Evolutionary conservation across 2,329 filamentous ascomycete species (phyloP).

Genomic region (Exophiala sp.): DNA sequence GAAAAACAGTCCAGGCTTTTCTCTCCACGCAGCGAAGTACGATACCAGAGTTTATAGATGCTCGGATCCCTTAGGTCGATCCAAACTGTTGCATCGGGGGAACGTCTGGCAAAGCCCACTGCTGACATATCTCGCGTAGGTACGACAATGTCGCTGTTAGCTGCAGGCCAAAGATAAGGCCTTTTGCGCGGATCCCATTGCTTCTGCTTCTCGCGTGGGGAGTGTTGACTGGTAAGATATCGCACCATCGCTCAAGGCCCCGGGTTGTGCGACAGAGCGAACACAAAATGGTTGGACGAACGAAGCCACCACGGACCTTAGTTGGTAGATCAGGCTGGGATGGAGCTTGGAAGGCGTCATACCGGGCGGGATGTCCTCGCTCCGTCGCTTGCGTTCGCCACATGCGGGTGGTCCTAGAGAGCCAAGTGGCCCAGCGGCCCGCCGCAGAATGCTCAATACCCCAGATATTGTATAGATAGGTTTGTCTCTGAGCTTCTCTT

Average conservation of each 20-base stretch:
- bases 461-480: no score
- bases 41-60: no score
- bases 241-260: constrained; percentile 1
- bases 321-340: background rate
- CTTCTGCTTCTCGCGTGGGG: background rate
- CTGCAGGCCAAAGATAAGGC: no score
- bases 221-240: constrained; percentile 4
- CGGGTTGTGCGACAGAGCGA: background rate
- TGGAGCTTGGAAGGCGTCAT: background rate
- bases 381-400: background rate
- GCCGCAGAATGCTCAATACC: no score
- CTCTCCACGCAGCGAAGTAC: no score
- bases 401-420: background rate
- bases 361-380: background rate
- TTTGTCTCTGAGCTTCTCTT: background rate
- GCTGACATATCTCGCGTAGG: no score
- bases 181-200: background rate
- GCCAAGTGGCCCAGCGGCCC: no score
- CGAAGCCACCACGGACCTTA: background rate
- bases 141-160: no score
- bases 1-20: background rate
- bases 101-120: no score
- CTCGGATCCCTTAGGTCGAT: no score
- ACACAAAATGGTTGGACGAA: background rate
- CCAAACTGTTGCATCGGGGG: no score